phyloP scores from a whole-genome alignment of 805 yeast species.

The Candida germanica region DNA sequence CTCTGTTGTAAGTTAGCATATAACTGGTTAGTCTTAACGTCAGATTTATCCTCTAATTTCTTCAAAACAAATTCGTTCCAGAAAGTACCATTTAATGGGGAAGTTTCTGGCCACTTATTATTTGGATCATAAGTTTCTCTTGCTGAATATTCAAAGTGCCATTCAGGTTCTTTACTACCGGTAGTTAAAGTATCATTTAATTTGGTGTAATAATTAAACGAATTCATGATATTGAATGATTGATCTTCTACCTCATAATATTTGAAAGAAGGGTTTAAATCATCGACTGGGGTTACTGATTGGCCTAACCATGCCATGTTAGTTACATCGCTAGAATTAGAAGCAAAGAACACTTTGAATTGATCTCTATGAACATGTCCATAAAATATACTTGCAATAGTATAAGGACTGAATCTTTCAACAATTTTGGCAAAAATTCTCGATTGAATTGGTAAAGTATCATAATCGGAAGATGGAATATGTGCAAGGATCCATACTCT shows the following conservation, averaged over 20 bases:
- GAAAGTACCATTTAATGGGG: conserved; percentile 66
- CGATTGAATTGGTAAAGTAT: conserved; percentile 61
- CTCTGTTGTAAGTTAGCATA: conserved; percentile 52
- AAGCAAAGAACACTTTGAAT: conserved; percentile 55
- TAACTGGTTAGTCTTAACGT: conserved; percentile 45
- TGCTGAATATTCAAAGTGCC: conserved; percentile 65
- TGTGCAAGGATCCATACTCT: conserved; percentile 75
- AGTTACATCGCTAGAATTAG: conserved; percentile 44
- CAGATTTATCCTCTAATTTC: conserved; percentile 16
- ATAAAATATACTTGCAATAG: conserved; percentile 65
- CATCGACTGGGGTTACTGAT: conserved; percentile 59
- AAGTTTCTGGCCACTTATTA: conserved; percentile 51
- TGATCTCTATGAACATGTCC: conserved; percentile 74
- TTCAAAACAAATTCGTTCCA: conserved; percentile 44
- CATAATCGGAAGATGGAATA: conserved; percentile 54
- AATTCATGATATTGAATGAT: conserved; percentile 59
- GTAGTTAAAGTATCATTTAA: conserved; percentile 55
- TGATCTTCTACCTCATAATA: conserved; percentile 63
- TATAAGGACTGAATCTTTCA: conserved; percentile 64
- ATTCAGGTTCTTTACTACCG: conserved; percentile 54
- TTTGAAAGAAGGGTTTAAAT: conserved; percentile 69
- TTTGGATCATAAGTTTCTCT: conserved; percentile 54
- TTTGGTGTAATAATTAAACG: conserved; percentile 56
- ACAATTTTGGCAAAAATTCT: conserved; percentile 53
- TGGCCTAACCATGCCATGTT: conserved; percentile 65